These are phyloP conservation scores for Fusarium hostae DNA, from an alignment of 2,329 filamentous ascomycete genomes.

Conservation along the genomic window DNA sequence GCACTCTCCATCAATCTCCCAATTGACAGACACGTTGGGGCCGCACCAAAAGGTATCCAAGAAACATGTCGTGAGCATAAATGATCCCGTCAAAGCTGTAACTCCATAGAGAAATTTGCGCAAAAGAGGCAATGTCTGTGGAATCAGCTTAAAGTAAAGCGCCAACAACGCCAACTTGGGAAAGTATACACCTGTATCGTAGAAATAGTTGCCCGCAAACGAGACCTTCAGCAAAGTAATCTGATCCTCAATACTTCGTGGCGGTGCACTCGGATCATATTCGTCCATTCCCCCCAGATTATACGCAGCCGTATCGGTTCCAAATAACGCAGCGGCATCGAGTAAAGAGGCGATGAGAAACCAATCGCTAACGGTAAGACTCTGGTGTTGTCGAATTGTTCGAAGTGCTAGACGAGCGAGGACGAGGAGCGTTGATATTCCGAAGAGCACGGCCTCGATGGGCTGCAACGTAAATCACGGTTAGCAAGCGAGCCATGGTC, in stretches of 20 bases:
- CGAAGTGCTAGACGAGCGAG: conserved; percentile 41
- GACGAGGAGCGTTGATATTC: conserved; percentile 37
- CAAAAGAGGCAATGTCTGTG: conserved; percentile 39
- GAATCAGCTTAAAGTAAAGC: conserved; percentile 46
- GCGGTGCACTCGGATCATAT: conserved; percentile 32
- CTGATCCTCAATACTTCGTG: conserved; percentile 18
- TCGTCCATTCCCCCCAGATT: conserved; percentile 46
- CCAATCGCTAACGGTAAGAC: conserved; percentile 47
- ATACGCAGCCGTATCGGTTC: conserved; percentile 43
- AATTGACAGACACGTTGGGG: conserved; percentile 43
- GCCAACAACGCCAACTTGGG: conserved; percentile 46
- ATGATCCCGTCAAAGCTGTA: conserved; percentile 37
- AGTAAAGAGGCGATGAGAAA: conserved; percentile 41
- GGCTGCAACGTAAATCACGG: conserved; percentile 33
- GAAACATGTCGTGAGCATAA: conserved; percentile 41
- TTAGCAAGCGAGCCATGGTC: conserved; percentile 16
- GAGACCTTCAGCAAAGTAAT: conserved; percentile 43
- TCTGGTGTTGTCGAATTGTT: conserved; percentile 37
- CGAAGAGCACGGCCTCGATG: conserved; percentile 44
- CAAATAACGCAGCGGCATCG: conserved; percentile 44
- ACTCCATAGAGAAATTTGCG: conserved; percentile 39
- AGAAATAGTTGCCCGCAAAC: conserved; percentile 48
- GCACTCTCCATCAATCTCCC: conserved; percentile 40
- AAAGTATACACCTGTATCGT: conserved; percentile 47
- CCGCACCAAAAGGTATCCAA: conserved; percentile 50